Evolutionary conservation across 169 alveolate species (phyloP), one percentile per base, ranked within the genome.

Genomic region (Cryptosporidium canis): DNA sequence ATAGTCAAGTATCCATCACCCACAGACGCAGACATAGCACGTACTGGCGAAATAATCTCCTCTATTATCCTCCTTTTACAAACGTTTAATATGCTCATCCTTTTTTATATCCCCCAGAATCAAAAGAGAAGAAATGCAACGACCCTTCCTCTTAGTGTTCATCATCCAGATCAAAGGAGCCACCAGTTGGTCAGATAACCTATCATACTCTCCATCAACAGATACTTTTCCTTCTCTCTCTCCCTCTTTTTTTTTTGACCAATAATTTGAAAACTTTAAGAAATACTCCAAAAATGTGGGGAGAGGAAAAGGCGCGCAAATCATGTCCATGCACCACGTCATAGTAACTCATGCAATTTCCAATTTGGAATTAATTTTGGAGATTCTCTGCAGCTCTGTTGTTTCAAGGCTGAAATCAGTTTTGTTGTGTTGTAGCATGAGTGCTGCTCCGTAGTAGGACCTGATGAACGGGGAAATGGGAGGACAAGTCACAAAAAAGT

Each of bases 1-100:
- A 94, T 92, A 39, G 66, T 61, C 44, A 77, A 35, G n/a, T 77
- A 77, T 18, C 72, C 72, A 77, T 61, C 72, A 21, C 51, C 35
- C 12, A 37, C 66, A 43, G 87, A 58, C 33, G 87, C 44, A 35
- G 87, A 77, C 47, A 77, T 58, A 24, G 87, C 66, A 29, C 77
- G 65, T 27, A 77, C 87, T 4, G 87, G 87, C 9, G 65, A 43
- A 56, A 77, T 77, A n/a, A 77, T 61, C n/a, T 77, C 87, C 35
- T 55, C 87, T 24, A 77, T 33, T 37, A 77, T 77, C 51, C 68
- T 55, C 18, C 31, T 77, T n/a, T 48, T 77, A 0, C 87, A 77
- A 58, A 56, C 21, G 44, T 33, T 51, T 12, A 77, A 48, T 41
- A 77, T 58, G 35, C 87, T 58, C 87, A 77, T 77, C 16, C 56